Evolutionary conservation across 371 early-diverging fungal species (phyloP).

Genomic region (Mucor irregularis): DNA sequence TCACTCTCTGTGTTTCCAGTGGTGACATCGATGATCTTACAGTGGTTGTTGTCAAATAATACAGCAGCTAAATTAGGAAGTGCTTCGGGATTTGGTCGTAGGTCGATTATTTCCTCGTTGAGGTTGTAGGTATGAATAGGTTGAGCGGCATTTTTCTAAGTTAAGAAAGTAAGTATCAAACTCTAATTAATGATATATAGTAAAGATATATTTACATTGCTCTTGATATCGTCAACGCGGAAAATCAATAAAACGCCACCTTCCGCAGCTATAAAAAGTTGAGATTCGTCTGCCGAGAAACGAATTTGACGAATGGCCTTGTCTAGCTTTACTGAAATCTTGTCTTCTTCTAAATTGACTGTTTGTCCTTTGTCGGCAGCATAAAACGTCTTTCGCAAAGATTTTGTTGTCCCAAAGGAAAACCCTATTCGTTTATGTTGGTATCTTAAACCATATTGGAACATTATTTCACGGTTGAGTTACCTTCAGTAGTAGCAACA

Average conservation of each 20-base stretch:
- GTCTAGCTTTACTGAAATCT: slow-evolving; percentile 1
- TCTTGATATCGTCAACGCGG: slow-evolving; percentile 28
- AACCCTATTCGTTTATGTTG: too few relatives aligned
- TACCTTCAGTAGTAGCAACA: slow-evolving; percentile 40
- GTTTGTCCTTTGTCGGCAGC: slow-evolving; percentile 25
- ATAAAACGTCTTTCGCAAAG: slow-evolving; percentile 30
- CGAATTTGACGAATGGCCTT: slow-evolving; percentile 38
- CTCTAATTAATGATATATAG: too few relatives aligned
- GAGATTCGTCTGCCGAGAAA: slow-evolving; percentile 30
- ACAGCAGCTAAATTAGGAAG: slow-evolving; percentile 36
- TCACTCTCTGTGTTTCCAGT: slow-evolving; percentile 19
- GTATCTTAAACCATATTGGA: too few relatives aligned
- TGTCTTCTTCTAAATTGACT: slow-evolving; percentile 16
- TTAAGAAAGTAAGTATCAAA: not conserved
- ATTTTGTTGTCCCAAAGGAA: slow-evolving; percentile 29
- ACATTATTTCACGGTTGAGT: too few relatives aligned
- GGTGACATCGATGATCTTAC: slow-evolving; percentile 24
- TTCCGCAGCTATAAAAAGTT: slow-evolving; percentile 27
- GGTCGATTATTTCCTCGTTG: slow-evolving; percentile 27
- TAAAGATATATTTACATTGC: slow-evolving; percentile 27
- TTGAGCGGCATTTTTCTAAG: slow-evolving; percentile 22
- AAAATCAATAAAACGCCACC: slow-evolving; percentile 29
- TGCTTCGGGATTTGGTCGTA: slow-evolving; percentile 47
- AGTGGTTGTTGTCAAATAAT: slow-evolving; percentile 21
- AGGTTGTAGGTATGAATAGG: slow-evolving; percentile 19